phyloP scores from a whole-genome alignment of 106 monocot genomes.

The Xerophyta viscosa region DNA sequence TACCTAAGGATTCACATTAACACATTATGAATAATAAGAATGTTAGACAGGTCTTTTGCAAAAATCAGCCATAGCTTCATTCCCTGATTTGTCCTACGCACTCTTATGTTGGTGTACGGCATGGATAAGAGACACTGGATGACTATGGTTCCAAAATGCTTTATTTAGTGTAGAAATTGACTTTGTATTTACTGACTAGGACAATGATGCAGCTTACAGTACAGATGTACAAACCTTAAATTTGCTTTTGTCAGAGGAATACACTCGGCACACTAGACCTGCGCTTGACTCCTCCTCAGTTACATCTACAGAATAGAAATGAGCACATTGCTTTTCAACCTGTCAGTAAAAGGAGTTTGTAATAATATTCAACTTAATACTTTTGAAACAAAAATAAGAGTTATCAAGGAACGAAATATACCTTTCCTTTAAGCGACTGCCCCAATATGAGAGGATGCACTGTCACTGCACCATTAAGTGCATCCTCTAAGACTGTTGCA shows the following conservation, averaged over 20 bases:
- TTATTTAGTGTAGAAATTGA: no score
- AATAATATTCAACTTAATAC: constrained; percentile 7
- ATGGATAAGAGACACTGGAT: no score
- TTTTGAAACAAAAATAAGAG: not conserved
- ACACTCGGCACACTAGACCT: constrained; percentile 86
- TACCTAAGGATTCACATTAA: no score
- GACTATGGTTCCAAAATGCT: no score
- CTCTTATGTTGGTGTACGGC: no score
- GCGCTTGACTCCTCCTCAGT: constrained; percentile 59
- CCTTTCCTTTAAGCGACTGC: constrained; percentile 55
- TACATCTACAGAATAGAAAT: constrained; percentile 89
- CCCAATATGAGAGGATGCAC: constrained; percentile 52
- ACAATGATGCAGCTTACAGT: not conserved
- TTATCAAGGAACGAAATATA: constrained; percentile 6
- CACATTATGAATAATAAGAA: no score
- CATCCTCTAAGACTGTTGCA: constrained; percentile 93
- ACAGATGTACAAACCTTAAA: constrained; percentile 55
- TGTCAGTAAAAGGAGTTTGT: constrained; percentile 23
- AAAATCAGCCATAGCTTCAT: no score
- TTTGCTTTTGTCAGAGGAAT: constrained; percentile 90
- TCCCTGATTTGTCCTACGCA: no score
- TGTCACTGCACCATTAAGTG: constrained; percentile 68
- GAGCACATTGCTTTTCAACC: constrained; percentile 96
- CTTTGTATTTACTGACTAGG: no score
- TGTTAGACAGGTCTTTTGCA: no score